Evolutionary conservation across 805 yeast species (phyloP).

Genomic region (Starmerella riodocensis): DNA sequence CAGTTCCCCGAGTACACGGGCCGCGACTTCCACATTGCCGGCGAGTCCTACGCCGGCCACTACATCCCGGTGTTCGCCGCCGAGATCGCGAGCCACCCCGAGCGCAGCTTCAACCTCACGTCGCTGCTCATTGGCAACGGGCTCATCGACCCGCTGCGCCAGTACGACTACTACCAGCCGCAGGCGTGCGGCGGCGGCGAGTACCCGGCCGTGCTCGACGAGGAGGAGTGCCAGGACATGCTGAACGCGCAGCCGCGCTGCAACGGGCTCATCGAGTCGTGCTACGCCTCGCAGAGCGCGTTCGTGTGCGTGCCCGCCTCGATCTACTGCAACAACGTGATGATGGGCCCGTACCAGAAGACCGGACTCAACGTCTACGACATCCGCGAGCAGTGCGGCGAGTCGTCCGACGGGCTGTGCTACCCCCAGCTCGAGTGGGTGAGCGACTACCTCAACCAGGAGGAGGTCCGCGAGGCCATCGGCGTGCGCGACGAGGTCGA

Average conservation of each 20-base stretch:
- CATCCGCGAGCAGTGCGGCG: conserved; percentile 52
- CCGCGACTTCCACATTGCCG: conserved; percentile 65
- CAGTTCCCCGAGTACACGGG: conserved; percentile 50
- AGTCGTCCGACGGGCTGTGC: conserved; percentile 36
- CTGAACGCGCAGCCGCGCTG: conserved; percentile 58
- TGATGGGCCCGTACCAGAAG: conserved; percentile 60
- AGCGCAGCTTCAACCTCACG: conserved; percentile 48
- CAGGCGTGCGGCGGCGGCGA: conserved; percentile 96
- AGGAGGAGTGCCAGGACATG: conserved; percentile 64
- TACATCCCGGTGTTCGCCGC: conserved; percentile 81
- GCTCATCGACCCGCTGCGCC: conserved; percentile 70
- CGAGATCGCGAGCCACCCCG: conserved; percentile 58
- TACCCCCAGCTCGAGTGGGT: conserved; percentile 61
- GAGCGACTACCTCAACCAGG: conserved; percentile 61
- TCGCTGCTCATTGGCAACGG: conserved; percentile 87
- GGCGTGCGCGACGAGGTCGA: conserved; percentile 73
- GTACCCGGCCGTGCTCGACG: conserved; percentile 56
- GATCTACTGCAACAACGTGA: conserved; percentile 63
- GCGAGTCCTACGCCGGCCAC: conserved; percentile 85
- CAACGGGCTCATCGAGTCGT: conserved; percentile 51
- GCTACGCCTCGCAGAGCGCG: conserved; percentile 57
- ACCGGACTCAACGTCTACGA: conserved; percentile 84
- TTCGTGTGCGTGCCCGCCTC: conserved; percentile 85
- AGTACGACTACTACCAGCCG: conserved; percentile 67
- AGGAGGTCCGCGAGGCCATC: conserved; percentile 57